Evolutionary conservation across 345 rosid species (phyloP), one percentile per base, ranked within the genome.

Genomic region (Aurinia saxatilis): DNA sequence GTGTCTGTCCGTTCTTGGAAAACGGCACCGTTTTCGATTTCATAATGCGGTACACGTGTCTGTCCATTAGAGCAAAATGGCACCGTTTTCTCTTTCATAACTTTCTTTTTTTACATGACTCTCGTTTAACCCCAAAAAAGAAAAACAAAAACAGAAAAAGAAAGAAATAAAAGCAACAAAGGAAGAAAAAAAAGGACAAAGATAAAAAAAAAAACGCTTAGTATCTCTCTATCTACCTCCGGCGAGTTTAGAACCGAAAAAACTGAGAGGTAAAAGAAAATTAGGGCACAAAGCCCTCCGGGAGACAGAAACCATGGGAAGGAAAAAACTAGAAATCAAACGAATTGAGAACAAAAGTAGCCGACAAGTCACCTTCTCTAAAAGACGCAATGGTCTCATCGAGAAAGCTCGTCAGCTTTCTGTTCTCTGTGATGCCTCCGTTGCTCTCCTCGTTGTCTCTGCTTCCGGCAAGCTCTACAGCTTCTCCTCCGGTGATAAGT

Each of bases 331-430:
- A 25, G 82, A 65, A 76, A 65, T 88, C 62, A 82, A 83, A 74
- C 83, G 82, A 66, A 88, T 85, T 62, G 88, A 88, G 72, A 71
- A 82, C 69, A 85, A 79, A 55, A 81, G 80, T 75, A 83, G 84
- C 56, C 86, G 92, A 11, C 92, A 83, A 65, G 88, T 85, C 3
- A 80, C 90, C n/a, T 88, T 88, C 74, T 83, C 86, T 2, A 88
- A 85, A 73, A 68, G 96, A 15, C 81, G 92, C n/a, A 70, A 23
- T 68, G 74, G 74, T 30, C 68, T 85, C 74, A 73, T 83, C 65
- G 87, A 88, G 69, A 88, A 88, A 63, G 88, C 92, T 60, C 80
- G 72, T 13, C 84, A 88, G 67, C 86, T 88, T 76, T 75, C 92
- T 51, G 66, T 88, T 63, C 92, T 88, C 44, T 85, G 96, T 61